Conservation (phyloP, 306 rosid genomes). For the Hippophae rhamnoides region DNA sequence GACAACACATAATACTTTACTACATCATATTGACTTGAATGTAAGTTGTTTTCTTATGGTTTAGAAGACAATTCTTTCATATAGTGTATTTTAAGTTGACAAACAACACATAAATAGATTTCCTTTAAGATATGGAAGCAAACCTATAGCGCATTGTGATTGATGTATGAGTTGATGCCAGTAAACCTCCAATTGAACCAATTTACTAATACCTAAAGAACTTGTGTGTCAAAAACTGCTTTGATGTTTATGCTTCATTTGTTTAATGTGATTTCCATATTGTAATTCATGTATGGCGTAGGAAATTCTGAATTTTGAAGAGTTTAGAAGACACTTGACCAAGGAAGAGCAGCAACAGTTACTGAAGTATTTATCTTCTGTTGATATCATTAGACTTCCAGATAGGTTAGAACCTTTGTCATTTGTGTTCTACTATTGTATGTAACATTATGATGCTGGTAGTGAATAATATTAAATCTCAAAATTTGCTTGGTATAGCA, state of each 20-base stretch:
- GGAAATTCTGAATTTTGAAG: slow-evolving; percentile 74
- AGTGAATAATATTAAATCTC: slow-evolving; percentile 3
- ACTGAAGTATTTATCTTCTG: slow-evolving; percentile 65
- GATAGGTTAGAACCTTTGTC: slow-evolving; percentile 52
- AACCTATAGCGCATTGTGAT: not conserved
- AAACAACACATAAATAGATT: not conserved
- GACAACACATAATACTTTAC: slow-evolving; percentile 64
- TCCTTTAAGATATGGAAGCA: not conserved
- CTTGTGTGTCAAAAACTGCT: not conserved
- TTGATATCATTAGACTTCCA: slow-evolving; percentile 59
- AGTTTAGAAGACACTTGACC: slow-evolving; percentile 64
- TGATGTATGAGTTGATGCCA: not conserved
- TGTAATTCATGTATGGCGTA: slow-evolving; percentile 30
- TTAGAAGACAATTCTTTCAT: slow-evolving; percentile 5
- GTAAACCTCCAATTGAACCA: not conserved
- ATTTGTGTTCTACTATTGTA: slow-evolving; percentile 5
- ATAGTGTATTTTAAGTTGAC: not conserved
- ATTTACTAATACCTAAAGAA: not conserved
- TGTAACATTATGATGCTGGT: not conserved
- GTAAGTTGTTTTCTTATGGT: slow-evolving; percentile 40
- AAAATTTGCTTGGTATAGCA: slow-evolving; percentile 3
- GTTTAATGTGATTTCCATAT: slow-evolving; percentile 15
- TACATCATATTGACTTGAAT: slow-evolving; percentile 52
- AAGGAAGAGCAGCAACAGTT: slow-evolving; percentile 81
- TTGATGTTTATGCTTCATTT: slow-evolving; percentile 2